Conservation (phyloP, 1,284 basidiomycete species). For the Butyriboletus appendiculatus region DNA sequence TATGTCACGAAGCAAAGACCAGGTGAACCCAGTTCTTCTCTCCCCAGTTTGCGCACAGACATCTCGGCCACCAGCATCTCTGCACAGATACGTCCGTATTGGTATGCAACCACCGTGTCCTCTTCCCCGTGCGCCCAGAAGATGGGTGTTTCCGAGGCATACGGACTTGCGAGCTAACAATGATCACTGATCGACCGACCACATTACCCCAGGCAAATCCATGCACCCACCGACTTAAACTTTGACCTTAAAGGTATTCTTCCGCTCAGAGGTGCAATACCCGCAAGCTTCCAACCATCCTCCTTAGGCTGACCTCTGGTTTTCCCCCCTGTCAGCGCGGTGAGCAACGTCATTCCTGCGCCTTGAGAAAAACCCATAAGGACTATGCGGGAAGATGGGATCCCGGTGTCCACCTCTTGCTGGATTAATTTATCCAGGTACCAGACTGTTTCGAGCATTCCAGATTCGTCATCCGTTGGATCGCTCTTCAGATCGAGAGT, state of each 20-base stretch:
- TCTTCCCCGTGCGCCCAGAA: conserved; percentile 4
- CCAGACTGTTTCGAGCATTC: conserved; percentile 1
- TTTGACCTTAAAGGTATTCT: neutral
- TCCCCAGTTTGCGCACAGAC: neutral
- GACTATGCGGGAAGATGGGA: conserved; percentile 1
- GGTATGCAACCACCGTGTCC: neutral
- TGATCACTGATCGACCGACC: neutral
- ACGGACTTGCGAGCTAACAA: conserved; percentile 2
- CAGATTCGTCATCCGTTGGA: conserved; percentile 5
- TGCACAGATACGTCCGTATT: neutral
- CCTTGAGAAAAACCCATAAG: conserved; percentile 7
- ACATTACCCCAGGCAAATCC: neutral
- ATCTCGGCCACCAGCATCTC: conserved; percentile 1
- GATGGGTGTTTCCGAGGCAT: neutral
- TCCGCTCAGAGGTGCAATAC: conserved; percentile 7
- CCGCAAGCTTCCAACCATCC: conserved; percentile 5
- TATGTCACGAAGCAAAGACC: conserved; percentile 6
- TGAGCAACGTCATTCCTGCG: conserved; percentile 6
- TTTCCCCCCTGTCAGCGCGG: conserved; percentile 1
- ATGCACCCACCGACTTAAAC: conserved; percentile 1
- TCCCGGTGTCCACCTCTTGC: conserved; percentile 4
- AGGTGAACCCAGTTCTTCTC: neutral
- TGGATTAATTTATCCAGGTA: neutral
- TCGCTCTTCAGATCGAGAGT: conserved; percentile 3
- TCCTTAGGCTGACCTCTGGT: neutral